Evolutionary conservation across 2,329 filamentous ascomycete species (phyloP).

Genomic region (Huntiella bhutanensis): DNA sequence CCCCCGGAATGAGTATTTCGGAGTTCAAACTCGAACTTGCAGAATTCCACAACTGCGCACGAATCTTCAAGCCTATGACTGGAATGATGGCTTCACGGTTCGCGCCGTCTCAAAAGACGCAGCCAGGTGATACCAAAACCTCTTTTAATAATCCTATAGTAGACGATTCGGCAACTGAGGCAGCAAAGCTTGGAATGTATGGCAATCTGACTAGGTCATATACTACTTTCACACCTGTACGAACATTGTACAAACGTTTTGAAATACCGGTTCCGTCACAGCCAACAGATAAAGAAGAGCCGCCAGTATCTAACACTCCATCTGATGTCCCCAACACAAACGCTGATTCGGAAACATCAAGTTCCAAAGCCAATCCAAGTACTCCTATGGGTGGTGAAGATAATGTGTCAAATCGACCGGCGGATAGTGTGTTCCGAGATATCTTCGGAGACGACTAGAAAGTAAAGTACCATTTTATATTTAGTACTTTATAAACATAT

Average conservation of each 20-base stretch:
- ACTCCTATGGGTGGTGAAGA: neutral
- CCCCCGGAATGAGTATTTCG: conserved; percentile 25
- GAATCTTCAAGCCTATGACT: conserved; percentile 77
- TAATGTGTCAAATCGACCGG: neutral
- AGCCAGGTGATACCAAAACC: conserved; percentile 14
- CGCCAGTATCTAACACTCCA: neutral
- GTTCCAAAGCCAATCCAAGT: neutral
- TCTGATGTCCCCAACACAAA: neutral
- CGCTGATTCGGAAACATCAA: neutral
- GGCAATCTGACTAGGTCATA: conserved; percentile 64
- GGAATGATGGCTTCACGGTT: conserved; percentile 89
- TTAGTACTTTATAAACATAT: too few species aligned
- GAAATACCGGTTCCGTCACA: conserved; percentile 63
- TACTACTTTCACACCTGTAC: conserved; percentile 57
- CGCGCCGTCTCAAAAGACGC: conserved; percentile 36
- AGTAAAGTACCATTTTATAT: neutral
- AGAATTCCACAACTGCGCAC: conserved; percentile 48
- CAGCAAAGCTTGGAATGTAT: conserved; percentile 83
- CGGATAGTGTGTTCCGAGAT: conserved; percentile 10
- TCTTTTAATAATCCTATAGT: conserved; percentile 17
- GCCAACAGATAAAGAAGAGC: neutral
- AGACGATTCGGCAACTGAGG: conserved; percentile 60
- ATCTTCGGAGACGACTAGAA: conserved; percentile 11
- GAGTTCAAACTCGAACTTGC: conserved; percentile 61
- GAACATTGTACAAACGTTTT: conserved; percentile 86